Evolutionary conservation across 768 basidiomycete genomes (phyloP).

Genomic region (Rhizopogon rudus): DNA sequence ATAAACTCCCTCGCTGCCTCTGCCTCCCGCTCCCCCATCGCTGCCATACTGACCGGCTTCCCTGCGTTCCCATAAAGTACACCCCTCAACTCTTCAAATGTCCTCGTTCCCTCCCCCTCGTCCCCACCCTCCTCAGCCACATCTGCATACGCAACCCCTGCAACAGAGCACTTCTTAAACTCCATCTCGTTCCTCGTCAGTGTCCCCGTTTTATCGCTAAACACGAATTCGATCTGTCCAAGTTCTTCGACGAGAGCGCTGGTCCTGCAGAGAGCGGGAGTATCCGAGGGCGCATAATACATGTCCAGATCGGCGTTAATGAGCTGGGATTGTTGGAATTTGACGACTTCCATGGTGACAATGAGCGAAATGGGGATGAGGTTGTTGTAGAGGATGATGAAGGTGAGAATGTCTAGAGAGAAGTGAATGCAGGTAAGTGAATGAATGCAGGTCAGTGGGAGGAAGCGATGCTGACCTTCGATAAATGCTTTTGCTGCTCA

Average conservation of each 20-base stretch:
- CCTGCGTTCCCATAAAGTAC: conserved; percentile 39
- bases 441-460: conserved; percentile 1
- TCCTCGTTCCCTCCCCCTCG: conserved; percentile 62
- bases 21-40: conserved; percentile 28
- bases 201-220: conserved; percentile 94
- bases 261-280: conserved; percentile 95
- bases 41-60: conserved; percentile 22
- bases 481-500: conserved; percentile 67
- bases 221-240: conserved; percentile 96
- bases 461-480: conserved; percentile 52
- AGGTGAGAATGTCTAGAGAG: conserved; percentile 84
- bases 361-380: conserved; percentile 98
- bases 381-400: conserved; percentile 99
- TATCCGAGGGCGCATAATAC: conserved; percentile 95
- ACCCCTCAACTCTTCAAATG: conserved; percentile 69
- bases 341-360: conserved; percentile 99
- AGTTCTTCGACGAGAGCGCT: conserved; percentile 98
- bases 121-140: conserved; percentile 83
- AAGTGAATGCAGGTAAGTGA: conserved; percentile 13
- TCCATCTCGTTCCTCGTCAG: conserved; percentile 99
- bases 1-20: conserved; percentile 68
- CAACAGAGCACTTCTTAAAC: conserved; percentile 86
- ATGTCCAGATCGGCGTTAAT: conserved; percentile 99
- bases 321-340: conserved; percentile 94
- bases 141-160: conserved; percentile 85